phyloP scores from a whole-genome alignment of 2,329 filamentous ascomycete species.

The Cladophialophora immunda region DNA sequence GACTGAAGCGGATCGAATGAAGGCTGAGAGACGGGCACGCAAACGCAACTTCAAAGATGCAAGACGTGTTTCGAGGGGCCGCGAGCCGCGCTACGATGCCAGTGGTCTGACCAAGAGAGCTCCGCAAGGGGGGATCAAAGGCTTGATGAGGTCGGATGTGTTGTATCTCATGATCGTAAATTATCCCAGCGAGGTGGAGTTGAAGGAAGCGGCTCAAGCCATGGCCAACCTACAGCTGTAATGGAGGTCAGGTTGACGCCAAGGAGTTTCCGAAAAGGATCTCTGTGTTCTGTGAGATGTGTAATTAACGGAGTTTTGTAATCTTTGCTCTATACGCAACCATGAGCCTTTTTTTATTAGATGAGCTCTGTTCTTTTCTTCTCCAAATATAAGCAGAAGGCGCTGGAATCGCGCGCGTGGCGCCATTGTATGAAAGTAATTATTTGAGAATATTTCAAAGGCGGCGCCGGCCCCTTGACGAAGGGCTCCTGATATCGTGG shows the following conservation, averaged over 20 bases:
- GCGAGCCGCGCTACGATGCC: slow-evolving; percentile 26
- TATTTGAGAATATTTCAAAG: background rate
- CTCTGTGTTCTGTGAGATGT: background rate
- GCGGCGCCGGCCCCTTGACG: too few species aligned
- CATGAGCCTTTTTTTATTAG: too few species aligned
- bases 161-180: slow-evolving; percentile 32
- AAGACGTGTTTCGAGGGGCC: slow-evolving; percentile 23
- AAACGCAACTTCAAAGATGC: slow-evolving; percentile 16
- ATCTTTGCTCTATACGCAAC: too few species aligned
- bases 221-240: background rate
- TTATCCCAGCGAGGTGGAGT: slow-evolving; percentile 22
- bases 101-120: slow-evolving; percentile 12
- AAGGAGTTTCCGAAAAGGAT: background rate
- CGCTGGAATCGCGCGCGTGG: too few species aligned
- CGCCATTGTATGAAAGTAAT: too few species aligned
- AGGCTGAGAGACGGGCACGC: slow-evolving; percentile 12
- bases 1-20: slow-evolving; percentile 18
- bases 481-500: background rate
- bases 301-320: background rate
- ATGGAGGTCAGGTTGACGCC: background rate
- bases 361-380: too few species aligned
- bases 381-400: too few species aligned
- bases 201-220: slow-evolving; percentile 14
- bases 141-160: slow-evolving; percentile 20
- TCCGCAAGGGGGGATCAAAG: slow-evolving; percentile 22